Conservation (phyloP, 208 protist genomes). For the Crithidia acanthocephali region DNA sequence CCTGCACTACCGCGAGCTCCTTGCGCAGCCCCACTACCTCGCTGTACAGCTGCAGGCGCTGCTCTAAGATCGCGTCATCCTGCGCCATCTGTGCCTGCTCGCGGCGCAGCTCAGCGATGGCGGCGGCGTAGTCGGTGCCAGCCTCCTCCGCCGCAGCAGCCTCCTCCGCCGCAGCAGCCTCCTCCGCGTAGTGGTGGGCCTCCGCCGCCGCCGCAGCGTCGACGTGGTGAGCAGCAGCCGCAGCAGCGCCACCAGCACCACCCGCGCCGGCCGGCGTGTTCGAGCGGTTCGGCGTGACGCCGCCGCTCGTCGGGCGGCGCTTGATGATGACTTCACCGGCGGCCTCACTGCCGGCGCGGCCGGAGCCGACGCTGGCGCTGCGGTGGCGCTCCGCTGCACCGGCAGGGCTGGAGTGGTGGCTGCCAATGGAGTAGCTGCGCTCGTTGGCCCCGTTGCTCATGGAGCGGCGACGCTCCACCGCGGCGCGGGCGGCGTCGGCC, state of each 20-base stretch:
- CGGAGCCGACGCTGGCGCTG: conserved; percentile 16
- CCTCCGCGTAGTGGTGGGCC: background rate
- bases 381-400: conserved; percentile 3
- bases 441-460: conserved; percentile 18
- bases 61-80: conserved; percentile 33
- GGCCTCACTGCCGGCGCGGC: background rate
- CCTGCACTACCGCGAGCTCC: conserved; percentile 65
- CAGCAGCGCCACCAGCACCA: background rate
- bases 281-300: conserved; percentile 13
- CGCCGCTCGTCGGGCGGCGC: conserved; percentile 14
- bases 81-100: conserved; percentile 13
- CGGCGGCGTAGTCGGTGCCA: conserved; percentile 18
- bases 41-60: conserved; percentile 74
- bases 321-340: conserved; percentile 18
- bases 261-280: conserved; percentile 10
- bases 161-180: background rate
- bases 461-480: conserved; percentile 37
- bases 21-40: conserved; percentile 70
- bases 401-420: conserved; percentile 10
- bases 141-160: background rate
- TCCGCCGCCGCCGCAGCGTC: background rate
- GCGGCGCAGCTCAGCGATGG: conserved; percentile 16
- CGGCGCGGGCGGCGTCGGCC: conserved; percentile 35
- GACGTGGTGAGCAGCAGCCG: background rate
- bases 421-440: conserved; percentile 9